These are phyloP conservation scores for Agrocybe chaxingu DNA, from an alignment of 768 basidiomycete genomes.

Conservation along the genomic window DNA sequence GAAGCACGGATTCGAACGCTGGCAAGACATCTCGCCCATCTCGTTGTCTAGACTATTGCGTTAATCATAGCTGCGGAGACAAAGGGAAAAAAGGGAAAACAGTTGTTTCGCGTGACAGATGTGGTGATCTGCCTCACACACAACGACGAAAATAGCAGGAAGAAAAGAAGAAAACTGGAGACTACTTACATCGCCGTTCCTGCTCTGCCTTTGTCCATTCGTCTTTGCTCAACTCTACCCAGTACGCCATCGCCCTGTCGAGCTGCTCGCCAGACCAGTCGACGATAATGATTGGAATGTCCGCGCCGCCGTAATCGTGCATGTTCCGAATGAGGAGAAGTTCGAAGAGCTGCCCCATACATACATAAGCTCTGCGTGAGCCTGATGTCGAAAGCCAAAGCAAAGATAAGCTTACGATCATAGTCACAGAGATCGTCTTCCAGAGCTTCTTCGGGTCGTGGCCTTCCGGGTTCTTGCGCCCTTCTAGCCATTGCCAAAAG, in stretches of 20 bases:
- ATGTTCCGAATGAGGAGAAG: slow-evolving; percentile 23
- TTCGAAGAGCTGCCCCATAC: slow-evolving; percentile 15
- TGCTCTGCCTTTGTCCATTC: slow-evolving; percentile 15
- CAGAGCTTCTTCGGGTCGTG: background rate
- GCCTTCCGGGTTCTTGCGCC: background rate
- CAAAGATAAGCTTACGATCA: slow-evolving; percentile 8
- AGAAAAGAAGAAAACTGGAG: background rate
- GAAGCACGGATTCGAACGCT: slow-evolving; percentile 14
- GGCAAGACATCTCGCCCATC: slow-evolving; percentile 1
- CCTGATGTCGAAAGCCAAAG: background rate
- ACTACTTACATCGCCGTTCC: slow-evolving; percentile 11
- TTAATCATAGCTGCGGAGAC: no score
- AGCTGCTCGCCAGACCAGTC: slow-evolving; percentile 17
- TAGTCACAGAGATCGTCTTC: background rate
- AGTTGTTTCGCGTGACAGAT: no score
- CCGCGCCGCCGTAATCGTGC: slow-evolving; percentile 23
- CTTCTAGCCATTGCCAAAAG: slow-evolving; percentile 14
- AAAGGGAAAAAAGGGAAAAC: no score
- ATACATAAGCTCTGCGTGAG: background rate
- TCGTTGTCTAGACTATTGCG: slow-evolving; percentile 6
- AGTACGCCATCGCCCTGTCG: slow-evolving; percentile 20
- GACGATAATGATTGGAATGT: slow-evolving; percentile 21
- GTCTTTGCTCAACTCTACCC: slow-evolving; percentile 20
- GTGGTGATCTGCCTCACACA: no score
- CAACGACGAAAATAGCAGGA: no score